A percentile compares a stretch with the other conserved stretches of the same genome.
Evolutionary conservation across 306 rosid genomes (phyloP).

Genomic region (Castanopsis chinensis): DNA sequence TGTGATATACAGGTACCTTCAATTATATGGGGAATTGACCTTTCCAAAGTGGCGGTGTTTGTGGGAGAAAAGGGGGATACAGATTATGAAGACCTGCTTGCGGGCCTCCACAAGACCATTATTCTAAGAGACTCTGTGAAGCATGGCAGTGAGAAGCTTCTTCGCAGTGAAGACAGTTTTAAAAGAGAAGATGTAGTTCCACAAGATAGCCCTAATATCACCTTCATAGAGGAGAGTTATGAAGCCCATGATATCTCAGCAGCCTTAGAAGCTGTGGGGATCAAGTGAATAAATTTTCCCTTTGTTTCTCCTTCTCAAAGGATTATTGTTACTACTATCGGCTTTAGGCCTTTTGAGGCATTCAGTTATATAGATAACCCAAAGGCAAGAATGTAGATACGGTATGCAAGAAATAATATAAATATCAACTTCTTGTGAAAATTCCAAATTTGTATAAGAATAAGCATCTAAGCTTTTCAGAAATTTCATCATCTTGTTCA

Average conservation of each 20-base stretch:
- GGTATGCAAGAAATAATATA: constrained; percentile 6
- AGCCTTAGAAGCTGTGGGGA: constrained; percentile 47
- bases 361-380: constrained; percentile 8
- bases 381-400: constrained; percentile 8
- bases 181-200: constrained; percentile 54
- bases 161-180: constrained; percentile 46
- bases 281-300: constrained; percentile 17
- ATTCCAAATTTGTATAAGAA: neutral
- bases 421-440: constrained; percentile 11
- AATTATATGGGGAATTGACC: constrained; percentile 77
- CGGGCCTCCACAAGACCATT: constrained; percentile 68
- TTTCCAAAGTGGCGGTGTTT: constrained; percentile 56
- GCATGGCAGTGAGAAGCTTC: constrained; percentile 62
- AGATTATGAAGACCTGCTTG: constrained; percentile 62
- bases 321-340: neutral
- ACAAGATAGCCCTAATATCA: constrained; percentile 57
- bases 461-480: neutral
- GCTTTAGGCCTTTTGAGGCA: neutral
- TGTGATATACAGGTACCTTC: constrained; percentile 60
- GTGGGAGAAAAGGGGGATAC: constrained; percentile 80
- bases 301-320: neutral
- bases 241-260: constrained; percentile 48
- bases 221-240: constrained; percentile 33
- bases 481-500: neutral
- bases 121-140: constrained; percentile 54